These are phyloP conservation scores for Moniliophthora roreri DNA, from an alignment of 1,284 basidiomycete species.

Conservation along the genomic window DNA sequence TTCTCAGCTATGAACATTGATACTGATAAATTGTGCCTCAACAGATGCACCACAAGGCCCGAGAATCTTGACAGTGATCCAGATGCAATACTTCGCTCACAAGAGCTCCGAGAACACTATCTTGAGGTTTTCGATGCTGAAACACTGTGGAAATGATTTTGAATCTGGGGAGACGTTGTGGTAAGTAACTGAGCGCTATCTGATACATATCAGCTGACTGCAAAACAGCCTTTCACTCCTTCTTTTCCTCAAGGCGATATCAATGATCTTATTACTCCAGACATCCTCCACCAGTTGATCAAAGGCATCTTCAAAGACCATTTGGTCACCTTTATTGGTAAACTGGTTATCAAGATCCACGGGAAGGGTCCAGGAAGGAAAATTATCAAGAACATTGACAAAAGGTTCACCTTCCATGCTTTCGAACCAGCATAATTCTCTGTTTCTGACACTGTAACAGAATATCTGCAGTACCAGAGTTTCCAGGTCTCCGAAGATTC, in stretches of 20 bases:
- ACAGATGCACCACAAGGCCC: constrained; percentile 9
- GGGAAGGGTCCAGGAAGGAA: constrained; percentile 8
- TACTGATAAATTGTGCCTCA: not conserved
- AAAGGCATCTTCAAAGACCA: constrained; percentile 34
- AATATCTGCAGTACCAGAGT: constrained; percentile 15
- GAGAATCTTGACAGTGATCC: constrained; percentile 6
- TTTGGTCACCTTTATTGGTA: constrained; percentile 21
- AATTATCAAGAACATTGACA: constrained; percentile 27
- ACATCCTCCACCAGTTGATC: constrained; percentile 37
- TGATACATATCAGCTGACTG: not conserved
- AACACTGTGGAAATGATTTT: not conserved
- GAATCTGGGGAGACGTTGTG: constrained; percentile 1
- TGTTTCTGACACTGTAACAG: not conserved
- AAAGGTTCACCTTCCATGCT: constrained; percentile 16
- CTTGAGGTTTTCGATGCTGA: not conserved
- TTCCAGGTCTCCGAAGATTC: constrained; percentile 25
- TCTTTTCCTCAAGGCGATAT: constrained; percentile 25
- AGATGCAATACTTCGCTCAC: not conserved
- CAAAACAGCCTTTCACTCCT: not conserved
- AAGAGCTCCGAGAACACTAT: not conserved
- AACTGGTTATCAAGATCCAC: constrained; percentile 20
- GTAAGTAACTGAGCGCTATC: not conserved
- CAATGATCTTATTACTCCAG: constrained; percentile 29
- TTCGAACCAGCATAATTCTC: not conserved
- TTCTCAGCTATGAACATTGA: too few relatives aligned